These are phyloP conservation scores for Ustilago hordei DNA, from an alignment of 1,284 basidiomycete species.

Conservation along the genomic window DNA sequence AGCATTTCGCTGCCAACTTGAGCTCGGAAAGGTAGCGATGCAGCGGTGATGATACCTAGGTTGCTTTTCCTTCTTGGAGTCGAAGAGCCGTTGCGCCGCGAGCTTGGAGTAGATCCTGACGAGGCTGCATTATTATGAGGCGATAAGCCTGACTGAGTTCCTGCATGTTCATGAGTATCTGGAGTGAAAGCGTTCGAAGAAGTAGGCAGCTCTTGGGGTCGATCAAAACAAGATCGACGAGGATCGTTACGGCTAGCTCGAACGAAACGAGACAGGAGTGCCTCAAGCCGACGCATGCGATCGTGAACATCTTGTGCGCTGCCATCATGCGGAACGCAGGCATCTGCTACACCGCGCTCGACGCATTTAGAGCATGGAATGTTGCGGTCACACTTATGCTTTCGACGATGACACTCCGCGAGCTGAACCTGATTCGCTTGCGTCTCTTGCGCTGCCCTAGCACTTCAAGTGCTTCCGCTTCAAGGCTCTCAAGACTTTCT, in stretches of 20 bases:
- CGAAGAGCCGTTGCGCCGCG: background rate
- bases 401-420: conserved; percentile 44
- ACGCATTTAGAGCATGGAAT: conserved; percentile 35
- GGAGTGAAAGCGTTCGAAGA: background rate
- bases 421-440: conserved; percentile 33
- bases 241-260: conserved; percentile 1
- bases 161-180: background rate
- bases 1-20: conserved; percentile 24
- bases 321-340: conserved; percentile 26
- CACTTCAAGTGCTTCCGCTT: conserved; percentile 22
- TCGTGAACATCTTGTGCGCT: conserved; percentile 17
- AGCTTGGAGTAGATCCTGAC: background rate
- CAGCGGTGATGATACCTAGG: conserved; percentile 24
- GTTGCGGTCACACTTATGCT: conserved; percentile 44
- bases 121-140: background rate
- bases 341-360: conserved; percentile 25
- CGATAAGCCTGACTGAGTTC: background rate
- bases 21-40: conserved; percentile 25
- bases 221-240: background rate
- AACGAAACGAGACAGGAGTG: conserved; percentile 11
- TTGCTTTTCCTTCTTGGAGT: conserved; percentile 23
- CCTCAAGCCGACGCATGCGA: conserved; percentile 24
- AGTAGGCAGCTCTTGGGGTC: background rate
- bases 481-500: background rate
- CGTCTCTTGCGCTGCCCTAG: conserved; percentile 24